Percentiles rank a stretch among this genome's conserved stretches.
These are phyloP conservation scores for Plasmodium sp. DNA, from an alignment of 169 alveolate genomes.

Conservation along the genomic window DNA sequence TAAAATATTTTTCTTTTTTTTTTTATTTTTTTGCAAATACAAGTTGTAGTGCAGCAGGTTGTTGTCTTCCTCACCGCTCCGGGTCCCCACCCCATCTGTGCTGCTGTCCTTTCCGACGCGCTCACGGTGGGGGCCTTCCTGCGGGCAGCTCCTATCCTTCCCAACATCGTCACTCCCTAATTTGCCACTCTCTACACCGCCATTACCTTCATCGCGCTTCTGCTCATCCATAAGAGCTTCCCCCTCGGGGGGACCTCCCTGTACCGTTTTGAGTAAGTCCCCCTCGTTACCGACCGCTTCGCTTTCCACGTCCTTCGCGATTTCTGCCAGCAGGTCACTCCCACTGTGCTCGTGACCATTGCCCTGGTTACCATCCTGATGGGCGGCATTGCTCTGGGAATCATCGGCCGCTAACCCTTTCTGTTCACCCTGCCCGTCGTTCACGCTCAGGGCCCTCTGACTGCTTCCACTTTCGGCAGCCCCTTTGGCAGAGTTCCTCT, in stretches of 20 bases:
- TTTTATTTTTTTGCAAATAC: slow-evolving; percentile 14
- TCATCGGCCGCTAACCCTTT: neutral
- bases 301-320: neutral
- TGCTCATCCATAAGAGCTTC: neutral
- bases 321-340: neutral
- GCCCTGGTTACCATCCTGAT: neutral
- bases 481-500: neutral
- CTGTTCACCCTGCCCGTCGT: neutral
- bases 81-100: neutral
- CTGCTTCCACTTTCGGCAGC: neutral
- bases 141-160: neutral
- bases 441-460: neutral
- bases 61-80: slow-evolving; percentile 14
- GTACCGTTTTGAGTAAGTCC: neutral
- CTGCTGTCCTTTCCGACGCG: neutral
- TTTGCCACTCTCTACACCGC: neutral
- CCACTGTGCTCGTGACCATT: neutral
- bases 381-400: neutral
- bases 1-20: slow-evolving; percentile 16
- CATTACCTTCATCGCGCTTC: neutral
- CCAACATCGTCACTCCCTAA: neutral
- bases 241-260: neutral
- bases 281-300: neutral
- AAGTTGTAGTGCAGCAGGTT: slow-evolving; percentile 18
- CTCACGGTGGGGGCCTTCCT: neutral